Evolutionary conservation across 306 rosid genomes (phyloP).

Genomic region (Vigna radiata): DNA sequence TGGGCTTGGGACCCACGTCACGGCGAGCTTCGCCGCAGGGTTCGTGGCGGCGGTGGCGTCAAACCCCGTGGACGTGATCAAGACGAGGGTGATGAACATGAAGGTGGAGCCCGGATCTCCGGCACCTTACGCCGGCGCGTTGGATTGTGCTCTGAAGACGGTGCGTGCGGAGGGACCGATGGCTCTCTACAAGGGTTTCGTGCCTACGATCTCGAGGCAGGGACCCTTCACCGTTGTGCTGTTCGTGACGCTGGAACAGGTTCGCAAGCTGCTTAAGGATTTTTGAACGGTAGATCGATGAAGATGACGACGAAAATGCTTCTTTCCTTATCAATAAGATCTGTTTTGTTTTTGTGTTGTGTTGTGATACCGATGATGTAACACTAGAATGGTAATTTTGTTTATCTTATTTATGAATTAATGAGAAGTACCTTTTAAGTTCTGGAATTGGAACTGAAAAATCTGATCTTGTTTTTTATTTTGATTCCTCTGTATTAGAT

Average conservation of each 20-base stretch:
- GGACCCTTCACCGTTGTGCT: constrained; percentile 83
- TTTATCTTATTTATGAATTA: neutral
- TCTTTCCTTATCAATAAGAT: neutral
- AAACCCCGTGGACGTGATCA: constrained; percentile 79
- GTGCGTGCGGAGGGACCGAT: constrained; percentile 77
- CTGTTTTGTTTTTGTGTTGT: neutral
- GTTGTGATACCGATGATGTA: neutral
- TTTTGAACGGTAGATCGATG: constrained; percentile 48
- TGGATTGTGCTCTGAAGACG: constrained; percentile 74
- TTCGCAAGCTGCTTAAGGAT: constrained; percentile 76
- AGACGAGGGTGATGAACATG: constrained; percentile 87
- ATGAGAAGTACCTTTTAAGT: constrained; percentile 9
- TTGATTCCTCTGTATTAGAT: neutral
- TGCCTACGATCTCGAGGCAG: constrained; percentile 83
- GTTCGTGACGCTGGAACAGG: constrained; percentile 81
- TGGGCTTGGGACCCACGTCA: constrained; percentile 84
- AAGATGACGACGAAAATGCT: constrained; percentile 43
- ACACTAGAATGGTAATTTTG: neutral
- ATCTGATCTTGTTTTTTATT: neutral
- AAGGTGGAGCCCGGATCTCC: constrained; percentile 67
- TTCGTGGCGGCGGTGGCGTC: constrained; percentile 80
- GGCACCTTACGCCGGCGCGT: constrained; percentile 72
- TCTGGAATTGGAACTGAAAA: neutral
- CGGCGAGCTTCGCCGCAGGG: constrained; percentile 81
- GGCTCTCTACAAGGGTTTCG: constrained; percentile 75